These are phyloP conservation scores for Penicillium coprophilum DNA, from an alignment of 495 filamentous ascomycete species.

Conservation along the genomic window DNA sequence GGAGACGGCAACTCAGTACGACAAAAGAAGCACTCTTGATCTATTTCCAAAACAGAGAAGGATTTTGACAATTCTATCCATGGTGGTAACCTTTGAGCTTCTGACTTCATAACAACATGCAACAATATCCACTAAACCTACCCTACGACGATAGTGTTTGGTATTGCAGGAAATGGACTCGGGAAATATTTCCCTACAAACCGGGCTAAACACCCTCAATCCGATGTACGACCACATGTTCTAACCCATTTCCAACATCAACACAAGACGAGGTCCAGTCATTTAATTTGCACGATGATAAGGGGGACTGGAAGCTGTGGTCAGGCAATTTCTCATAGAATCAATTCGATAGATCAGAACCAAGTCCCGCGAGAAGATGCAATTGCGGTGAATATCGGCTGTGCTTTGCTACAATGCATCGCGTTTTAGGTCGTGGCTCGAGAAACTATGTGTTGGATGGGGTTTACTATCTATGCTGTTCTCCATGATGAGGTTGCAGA, in stretches of 20 bases:
- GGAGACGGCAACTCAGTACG: too few species aligned
- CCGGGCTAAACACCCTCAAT: background rate
- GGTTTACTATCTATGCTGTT: background rate
- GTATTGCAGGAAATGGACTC: background rate
- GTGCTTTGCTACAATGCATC: background rate
- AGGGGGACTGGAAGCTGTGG: background rate
- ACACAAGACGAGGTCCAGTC: background rate
- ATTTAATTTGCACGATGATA: background rate
- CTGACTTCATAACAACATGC: background rate
- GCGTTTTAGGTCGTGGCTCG: background rate
- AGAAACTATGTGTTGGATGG: background rate
- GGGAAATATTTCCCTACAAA: background rate
- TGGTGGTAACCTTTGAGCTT: too few species aligned
- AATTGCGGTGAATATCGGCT: slow-evolving; percentile 1
- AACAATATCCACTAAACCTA: background rate
- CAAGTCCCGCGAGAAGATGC: background rate
- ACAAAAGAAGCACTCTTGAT: too few species aligned
- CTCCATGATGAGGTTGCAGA: background rate
- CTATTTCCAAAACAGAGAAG: too few species aligned
- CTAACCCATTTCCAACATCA: background rate
- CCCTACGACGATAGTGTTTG: background rate
- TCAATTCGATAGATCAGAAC: slow-evolving; percentile 1
- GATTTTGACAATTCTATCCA: too few species aligned
- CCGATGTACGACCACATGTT: background rate
- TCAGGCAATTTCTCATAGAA: background rate